A percentile compares a stretch with the other conserved stretches of the same genome.
phyloP scores from a whole-genome alignment of 2,329 filamentous ascomycete species.

The Neofusicoccum kwambonambiense region DNA sequence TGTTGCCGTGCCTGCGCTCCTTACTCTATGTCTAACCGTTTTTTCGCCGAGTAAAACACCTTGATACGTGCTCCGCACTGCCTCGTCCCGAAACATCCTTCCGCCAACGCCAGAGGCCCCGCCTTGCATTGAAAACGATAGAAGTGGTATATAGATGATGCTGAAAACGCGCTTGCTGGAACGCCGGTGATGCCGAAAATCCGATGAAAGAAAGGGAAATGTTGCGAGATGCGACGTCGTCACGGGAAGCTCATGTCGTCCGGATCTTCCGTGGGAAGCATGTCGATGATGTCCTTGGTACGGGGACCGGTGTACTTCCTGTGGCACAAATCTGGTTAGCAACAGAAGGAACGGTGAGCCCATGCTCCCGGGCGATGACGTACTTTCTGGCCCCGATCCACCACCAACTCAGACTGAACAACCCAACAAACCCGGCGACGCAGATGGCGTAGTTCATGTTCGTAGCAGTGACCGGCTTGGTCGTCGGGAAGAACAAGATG shows the following conservation, averaged over 20 bases:
- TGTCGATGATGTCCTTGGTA: conserved; percentile 53
- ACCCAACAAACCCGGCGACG: conserved; percentile 49
- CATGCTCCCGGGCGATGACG: conserved; percentile 20
- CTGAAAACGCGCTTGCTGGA: not conserved
- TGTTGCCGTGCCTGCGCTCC: not conserved
- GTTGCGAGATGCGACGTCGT: not conserved
- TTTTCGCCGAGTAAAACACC: conserved; percentile 15
- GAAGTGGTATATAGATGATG: conserved; percentile 4
- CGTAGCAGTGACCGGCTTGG: conserved; percentile 41
- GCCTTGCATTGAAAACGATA: not conserved
- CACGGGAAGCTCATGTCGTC: conserved; percentile 29
- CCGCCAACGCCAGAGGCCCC: not conserved
- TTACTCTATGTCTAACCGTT: not conserved
- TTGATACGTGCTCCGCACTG: not conserved
- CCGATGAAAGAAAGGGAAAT: not conserved
- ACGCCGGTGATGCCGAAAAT: conserved; percentile 1
- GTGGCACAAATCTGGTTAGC: conserved; percentile 5
- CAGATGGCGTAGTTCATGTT: conserved; percentile 52
- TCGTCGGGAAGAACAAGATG: conserved; percentile 54
- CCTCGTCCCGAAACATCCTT: not conserved
- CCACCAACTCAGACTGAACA: conserved; percentile 48
- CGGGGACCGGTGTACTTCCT: conserved; percentile 60
- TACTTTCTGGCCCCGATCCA: conserved; percentile 41
- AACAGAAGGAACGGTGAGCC: conserved; percentile 13
- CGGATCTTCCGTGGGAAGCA: conserved; percentile 43